phyloP scores from a whole-genome alignment of 352 stramenopile species.

The Pythium graminicola region DNA sequence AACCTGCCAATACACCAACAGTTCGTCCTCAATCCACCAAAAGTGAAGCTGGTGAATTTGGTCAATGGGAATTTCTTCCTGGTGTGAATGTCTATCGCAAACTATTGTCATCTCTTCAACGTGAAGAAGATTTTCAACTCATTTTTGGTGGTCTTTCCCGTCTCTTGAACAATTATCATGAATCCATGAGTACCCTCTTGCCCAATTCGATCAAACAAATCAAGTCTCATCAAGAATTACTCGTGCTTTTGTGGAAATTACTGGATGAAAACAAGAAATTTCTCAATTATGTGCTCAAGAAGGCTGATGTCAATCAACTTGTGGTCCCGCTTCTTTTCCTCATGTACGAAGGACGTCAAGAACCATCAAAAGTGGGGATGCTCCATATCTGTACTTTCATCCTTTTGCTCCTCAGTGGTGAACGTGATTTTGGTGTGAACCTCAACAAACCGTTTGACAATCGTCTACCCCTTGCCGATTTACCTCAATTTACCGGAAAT shows the following conservation, averaged over 20 bases:
- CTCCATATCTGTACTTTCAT: constrained; percentile 99
- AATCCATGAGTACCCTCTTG: constrained; percentile 91
- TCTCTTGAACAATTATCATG: constrained; percentile 96
- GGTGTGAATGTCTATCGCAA: constrained; percentile 59
- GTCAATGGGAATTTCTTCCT: constrained; percentile 17
- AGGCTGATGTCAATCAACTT: constrained; percentile 91
- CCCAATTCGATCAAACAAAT: constrained; percentile 92
- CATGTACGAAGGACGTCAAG: constrained; percentile 93
- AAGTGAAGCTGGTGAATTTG: constrained; percentile 32
- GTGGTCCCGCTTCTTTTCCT: constrained; percentile 82
- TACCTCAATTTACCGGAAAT: constrained; percentile 93
- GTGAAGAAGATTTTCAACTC: constrained; percentile 87
- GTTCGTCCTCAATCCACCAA: constrained; percentile 29
- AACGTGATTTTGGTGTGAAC: constrained; percentile 95
- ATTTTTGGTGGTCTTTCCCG: constrained; percentile 92
- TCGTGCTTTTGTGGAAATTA: constrained; percentile 98
- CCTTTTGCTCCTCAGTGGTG: constrained; percentile 94
- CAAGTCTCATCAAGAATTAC: constrained; percentile 95
- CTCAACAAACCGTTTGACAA: constrained; percentile 96
- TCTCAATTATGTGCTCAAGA: constrained; percentile 90
- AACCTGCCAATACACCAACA: constrained; percentile 35
- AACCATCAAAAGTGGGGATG: constrained; percentile 92
- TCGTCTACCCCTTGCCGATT: constrained; percentile 86
- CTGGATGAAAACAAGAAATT: constrained; percentile 97
- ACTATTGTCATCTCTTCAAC: constrained; percentile 58